Percentiles rank a stretch among this genome's conserved stretches.
Conservation (phyloP, 2,329 filamentous ascomycete species). For the Xylariaceae sp. region DNA sequence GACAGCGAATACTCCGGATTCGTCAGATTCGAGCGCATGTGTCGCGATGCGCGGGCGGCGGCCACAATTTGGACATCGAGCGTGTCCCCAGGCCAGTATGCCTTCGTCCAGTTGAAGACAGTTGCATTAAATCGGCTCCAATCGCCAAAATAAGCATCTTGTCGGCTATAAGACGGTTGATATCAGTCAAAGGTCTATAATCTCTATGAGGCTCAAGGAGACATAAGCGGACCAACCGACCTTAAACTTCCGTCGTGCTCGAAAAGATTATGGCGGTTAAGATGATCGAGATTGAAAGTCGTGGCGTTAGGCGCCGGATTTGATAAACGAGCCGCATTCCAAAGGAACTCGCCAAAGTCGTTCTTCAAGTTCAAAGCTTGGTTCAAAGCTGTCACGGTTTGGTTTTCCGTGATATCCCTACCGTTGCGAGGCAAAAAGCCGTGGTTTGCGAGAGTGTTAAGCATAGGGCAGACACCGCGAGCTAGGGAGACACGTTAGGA, state of each 20-base stretch:
- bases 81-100: slow-evolving; percentile 52
- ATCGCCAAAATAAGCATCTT: slow-evolving; percentile 57
- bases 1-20: slow-evolving; percentile 57
- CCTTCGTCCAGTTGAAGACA: slow-evolving; percentile 52
- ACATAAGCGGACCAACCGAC: slow-evolving; percentile 27
- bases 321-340: slow-evolving; percentile 48
- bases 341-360: slow-evolving; percentile 49
- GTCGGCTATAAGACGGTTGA: slow-evolving; percentile 43
- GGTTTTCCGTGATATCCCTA: slow-evolving; percentile 47
- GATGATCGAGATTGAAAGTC: slow-evolving; percentile 50
- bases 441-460: slow-evolving; percentile 60
- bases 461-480: slow-evolving; percentile 50
- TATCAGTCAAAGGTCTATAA: slow-evolving; percentile 3
- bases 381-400: slow-evolving; percentile 46
- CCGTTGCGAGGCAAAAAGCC: slow-evolving; percentile 55
- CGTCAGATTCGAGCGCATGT: slow-evolving; percentile 49
- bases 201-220: background rate
- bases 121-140: slow-evolving; percentile 59
- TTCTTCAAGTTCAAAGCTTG: slow-evolving; percentile 51
- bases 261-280: slow-evolving; percentile 53
- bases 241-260: slow-evolving; percentile 56
- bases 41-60: slow-evolving; percentile 52
- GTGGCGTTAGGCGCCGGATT: slow-evolving; percentile 53
- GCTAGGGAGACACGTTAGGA: slow-evolving; percentile 16
- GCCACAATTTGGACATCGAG: slow-evolving; percentile 51